A percentile compares a stretch with the other conserved stretches of the same genome.
These are phyloP conservation scores for Eragrostis tef DNA, from an alignment of 202 grass and related monocot species.

Conservation along the genomic window DNA sequence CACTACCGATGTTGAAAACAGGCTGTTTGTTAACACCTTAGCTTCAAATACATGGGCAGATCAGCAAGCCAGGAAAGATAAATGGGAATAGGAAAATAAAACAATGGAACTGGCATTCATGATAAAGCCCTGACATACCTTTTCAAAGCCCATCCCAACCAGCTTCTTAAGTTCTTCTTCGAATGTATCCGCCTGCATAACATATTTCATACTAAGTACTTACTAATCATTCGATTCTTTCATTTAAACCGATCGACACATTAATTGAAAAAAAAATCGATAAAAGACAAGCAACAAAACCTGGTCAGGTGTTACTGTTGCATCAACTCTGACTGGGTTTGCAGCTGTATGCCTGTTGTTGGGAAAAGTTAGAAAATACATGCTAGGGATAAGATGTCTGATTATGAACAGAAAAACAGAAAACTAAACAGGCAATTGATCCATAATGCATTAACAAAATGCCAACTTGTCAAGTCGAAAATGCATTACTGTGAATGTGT, in stretches of 20 bases:
- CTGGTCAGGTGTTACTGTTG: constrained; percentile 59
- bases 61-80: background rate
- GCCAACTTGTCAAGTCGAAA: constrained; percentile 30
- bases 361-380: constrained; percentile 29
- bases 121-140: constrained; percentile 54
- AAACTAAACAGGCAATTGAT: background rate
- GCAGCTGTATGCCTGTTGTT: constrained; percentile 61
- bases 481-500: constrained; percentile 72
- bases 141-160: constrained; percentile 92
- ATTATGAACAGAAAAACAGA: background rate
- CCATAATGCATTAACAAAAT: constrained; percentile 7
- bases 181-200: constrained; percentile 80
- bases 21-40: too few species aligned
- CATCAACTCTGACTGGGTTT: constrained; percentile 62
- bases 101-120: background rate
- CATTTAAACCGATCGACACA: constrained; percentile 35
- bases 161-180: constrained; percentile 95
- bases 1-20: constrained; percentile 1
- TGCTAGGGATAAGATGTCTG: background rate
- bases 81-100: background rate
- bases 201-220: constrained; percentile 39
- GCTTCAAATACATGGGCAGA: background rate
- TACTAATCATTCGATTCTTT: background rate
- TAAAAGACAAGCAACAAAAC: constrained; percentile 43
- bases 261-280: constrained; percentile 44